Percentiles rank a stretch among this genome's conserved stretches.
Evolutionary conservation across 2,329 filamentous ascomycete species (phyloP).

Genomic region (Fusarium albidum): DNA sequence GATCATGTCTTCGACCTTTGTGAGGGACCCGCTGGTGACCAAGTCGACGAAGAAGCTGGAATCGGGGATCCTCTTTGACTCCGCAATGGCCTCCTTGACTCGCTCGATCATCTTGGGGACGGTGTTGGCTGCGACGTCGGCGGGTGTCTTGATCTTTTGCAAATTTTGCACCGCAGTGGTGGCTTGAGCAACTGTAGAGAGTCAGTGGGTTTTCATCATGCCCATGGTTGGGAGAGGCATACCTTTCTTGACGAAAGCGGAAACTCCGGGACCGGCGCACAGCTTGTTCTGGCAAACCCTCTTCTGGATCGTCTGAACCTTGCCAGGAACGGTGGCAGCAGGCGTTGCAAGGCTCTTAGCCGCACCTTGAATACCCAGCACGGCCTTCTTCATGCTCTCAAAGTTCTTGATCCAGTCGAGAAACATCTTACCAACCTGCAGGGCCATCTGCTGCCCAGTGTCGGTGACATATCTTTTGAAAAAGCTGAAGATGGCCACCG

Average conservation of each 20-base stretch:
- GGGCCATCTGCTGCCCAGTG: neutral
- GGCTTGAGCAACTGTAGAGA: neutral
- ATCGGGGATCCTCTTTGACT: neutral
- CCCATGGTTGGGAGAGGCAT: too few relatives aligned
- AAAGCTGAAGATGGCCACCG: neutral
- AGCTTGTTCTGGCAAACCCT: neutral
- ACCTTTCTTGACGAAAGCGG: conserved; percentile 3
- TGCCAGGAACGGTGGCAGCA: neutral
- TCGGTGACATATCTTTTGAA: neutral
- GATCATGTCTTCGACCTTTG: conserved; percentile 1
- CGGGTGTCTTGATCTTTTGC: neutral
- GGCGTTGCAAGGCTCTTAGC: neutral
- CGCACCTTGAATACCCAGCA: neutral
- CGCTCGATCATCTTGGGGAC: neutral
- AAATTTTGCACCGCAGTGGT: neutral
- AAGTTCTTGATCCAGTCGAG: neutral
- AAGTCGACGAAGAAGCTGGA: conserved; percentile 4
- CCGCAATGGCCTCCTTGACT: neutral
- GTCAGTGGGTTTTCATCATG: neutral
- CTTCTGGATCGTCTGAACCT: conserved; percentile 2
- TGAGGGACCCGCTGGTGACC: conserved; percentile 1
- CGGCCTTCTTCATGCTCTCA: neutral
- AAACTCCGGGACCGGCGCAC: conserved; percentile 3
- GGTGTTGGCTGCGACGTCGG: neutral
- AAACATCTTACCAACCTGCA: neutral